Evolutionary conservation across 129 eudicot species (phyloP).

Genomic region (Tagetes erecta): DNA sequence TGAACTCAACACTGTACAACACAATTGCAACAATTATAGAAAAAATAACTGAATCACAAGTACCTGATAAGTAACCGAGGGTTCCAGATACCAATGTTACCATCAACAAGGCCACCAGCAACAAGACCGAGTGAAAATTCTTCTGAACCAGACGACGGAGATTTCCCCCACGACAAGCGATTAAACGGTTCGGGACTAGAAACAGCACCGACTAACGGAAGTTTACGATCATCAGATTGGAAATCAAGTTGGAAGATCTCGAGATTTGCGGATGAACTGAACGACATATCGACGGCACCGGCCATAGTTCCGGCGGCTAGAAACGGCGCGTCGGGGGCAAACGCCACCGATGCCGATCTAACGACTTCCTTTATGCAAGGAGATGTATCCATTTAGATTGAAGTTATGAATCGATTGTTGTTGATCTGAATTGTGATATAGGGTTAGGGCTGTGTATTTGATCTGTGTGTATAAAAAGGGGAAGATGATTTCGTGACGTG

Average conservation of each 20-base stretch:
- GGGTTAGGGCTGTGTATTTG: conserved; percentile 31
- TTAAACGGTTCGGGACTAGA: conserved; percentile 75
- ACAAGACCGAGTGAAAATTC: conserved; percentile 62
- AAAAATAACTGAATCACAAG: background rate
- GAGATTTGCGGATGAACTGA: conserved; percentile 75
- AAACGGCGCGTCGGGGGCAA: conserved; percentile 73
- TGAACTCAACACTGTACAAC: no score
- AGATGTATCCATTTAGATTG: conserved; percentile 25
- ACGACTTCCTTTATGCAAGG: conserved; percentile 70
- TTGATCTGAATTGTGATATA: background rate
- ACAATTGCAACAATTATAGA: no score
- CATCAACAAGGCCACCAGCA: conserved; percentile 88
- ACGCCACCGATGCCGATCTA: conserved; percentile 88
- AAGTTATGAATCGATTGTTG: background rate
- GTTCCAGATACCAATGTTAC: conserved; percentile 83
- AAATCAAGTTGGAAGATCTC: conserved; percentile 81
- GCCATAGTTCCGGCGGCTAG: conserved; percentile 95
- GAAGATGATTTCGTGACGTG: background rate
- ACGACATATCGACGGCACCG: conserved; percentile 86
- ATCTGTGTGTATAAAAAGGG: conserved; percentile 7
- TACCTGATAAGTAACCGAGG: conserved; percentile 62
- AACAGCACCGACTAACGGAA: conserved; percentile 48
- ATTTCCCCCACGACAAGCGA: conserved; percentile 73
- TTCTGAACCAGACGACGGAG: conserved; percentile 40
- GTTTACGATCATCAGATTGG: conserved; percentile 55